A percentile compares a stretch with the other conserved stretches of the same genome.
Conservation (phyloP, 1,139 yeast genomes). For the Yamadazyma epiphylla region DNA sequence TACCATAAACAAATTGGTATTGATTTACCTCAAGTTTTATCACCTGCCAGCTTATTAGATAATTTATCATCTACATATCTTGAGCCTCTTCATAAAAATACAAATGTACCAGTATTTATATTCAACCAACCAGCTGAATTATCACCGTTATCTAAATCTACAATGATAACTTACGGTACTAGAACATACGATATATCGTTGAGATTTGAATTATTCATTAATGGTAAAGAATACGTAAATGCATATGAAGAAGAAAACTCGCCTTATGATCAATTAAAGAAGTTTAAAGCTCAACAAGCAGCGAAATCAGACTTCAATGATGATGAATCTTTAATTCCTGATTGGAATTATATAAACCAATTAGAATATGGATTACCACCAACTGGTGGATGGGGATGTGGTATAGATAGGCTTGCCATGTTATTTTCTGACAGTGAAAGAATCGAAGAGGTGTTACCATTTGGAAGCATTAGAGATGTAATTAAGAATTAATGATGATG, state of each 20-base stretch:
- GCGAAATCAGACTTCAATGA: constrained; percentile 50
- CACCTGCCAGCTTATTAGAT: constrained; percentile 63
- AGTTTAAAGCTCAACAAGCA: constrained; percentile 55
- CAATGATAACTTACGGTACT: constrained; percentile 17
- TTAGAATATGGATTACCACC: constrained; percentile 97
- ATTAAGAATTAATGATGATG: too few species aligned
- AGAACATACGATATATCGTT: constrained; percentile 47
- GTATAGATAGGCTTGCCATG: constrained; percentile 88
- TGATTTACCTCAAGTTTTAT: constrained; percentile 38
- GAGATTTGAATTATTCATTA: constrained; percentile 80
- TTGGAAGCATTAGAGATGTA: constrained; percentile 80
- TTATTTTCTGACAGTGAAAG: constrained; percentile 58
- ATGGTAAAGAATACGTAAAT: constrained; percentile 79
- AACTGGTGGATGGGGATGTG: constrained; percentile 98
- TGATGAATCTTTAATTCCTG: constrained; percentile 66
- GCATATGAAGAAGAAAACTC: constrained; percentile 97
- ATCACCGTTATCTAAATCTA: constrained; percentile 85
- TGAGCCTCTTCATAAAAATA: constrained; percentile 48
- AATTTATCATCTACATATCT: constrained; percentile 56
- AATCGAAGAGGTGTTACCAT: constrained; percentile 76
- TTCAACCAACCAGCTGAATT: constrained; percentile 79
- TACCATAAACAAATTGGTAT: constrained; percentile 30
- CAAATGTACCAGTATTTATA: constrained; percentile 61
- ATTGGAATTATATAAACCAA: constrained; percentile 62
- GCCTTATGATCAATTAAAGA: constrained; percentile 62